A percentile compares a stretch with the other conserved stretches of the same genome.
Conservation (phyloP, 495 filamentous ascomycete genomes). For the Penicillium coprophilum region DNA sequence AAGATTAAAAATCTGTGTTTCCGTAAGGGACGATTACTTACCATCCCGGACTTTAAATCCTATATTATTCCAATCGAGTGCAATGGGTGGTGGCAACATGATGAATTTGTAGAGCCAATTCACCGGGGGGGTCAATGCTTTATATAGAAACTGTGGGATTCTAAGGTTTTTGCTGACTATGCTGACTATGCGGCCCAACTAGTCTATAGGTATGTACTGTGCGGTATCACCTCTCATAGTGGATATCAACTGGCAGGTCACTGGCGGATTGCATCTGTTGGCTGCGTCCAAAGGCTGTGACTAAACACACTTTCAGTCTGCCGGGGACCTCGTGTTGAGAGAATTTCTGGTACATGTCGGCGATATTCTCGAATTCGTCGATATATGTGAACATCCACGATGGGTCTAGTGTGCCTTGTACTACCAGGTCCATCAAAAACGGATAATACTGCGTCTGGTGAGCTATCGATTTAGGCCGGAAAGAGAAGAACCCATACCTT, state of each 20-base stretch:
- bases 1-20: slow-evolving; percentile 3
- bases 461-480: background rate
- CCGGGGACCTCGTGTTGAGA: slow-evolving; percentile 26
- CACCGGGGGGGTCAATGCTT: slow-evolving; percentile 7
- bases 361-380: slow-evolving; percentile 31
- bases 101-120: background rate
- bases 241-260: slow-evolving; percentile 2
- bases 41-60: slow-evolving; percentile 91
- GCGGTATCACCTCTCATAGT: too few relatives aligned
- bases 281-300: slow-evolving; percentile 28
- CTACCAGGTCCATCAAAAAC: slow-evolving; percentile 26
- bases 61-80: slow-evolving; percentile 79
- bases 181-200: background rate
- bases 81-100: slow-evolving; percentile 74
- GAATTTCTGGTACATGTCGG: slow-evolving; percentile 23
- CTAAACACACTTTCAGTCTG: slow-evolving; percentile 28
- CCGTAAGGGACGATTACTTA: slow-evolving; percentile 31
- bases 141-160: background rate
- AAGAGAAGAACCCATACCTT: slow-evolving; percentile 17
- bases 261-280: slow-evolving; percentile 2
- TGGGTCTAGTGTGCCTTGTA: slow-evolving; percentile 27
- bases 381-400: slow-evolving; percentile 35
- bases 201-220: too few relatives aligned
- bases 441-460: slow-evolving; percentile 26
- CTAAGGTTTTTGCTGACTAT: background rate